These are phyloP conservation scores for Pythium aristosporum DNA, from an alignment of 352 stramenopile genomes.

Conservation along the genomic window DNA sequence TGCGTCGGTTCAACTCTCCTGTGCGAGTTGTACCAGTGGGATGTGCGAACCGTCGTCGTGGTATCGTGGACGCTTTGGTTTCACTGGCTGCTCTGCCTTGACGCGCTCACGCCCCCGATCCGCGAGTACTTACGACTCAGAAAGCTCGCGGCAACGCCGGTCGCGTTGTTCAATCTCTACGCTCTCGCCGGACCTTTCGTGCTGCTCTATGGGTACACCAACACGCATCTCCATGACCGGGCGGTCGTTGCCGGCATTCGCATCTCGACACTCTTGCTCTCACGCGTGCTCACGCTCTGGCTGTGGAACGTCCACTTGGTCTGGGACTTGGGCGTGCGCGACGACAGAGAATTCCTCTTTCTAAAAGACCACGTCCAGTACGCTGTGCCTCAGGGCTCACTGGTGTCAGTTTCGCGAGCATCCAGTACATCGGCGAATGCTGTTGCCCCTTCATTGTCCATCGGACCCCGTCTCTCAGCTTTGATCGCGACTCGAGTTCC, in stretches of 20 bases:
- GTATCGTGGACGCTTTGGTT: constrained; percentile 50
- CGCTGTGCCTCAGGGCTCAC: neutral
- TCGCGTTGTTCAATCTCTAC: constrained; percentile 31
- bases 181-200: constrained; percentile 18
- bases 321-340: constrained; percentile 31
- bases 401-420: neutral
- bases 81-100: constrained; percentile 43
- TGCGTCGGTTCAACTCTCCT: constrained; percentile 22
- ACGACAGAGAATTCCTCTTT: constrained; percentile 31
- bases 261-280: constrained; percentile 23
- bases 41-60: constrained; percentile 31
- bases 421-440: neutral
- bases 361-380: constrained; percentile 32
- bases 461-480: neutral
- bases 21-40: constrained; percentile 37
- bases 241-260: constrained; percentile 5
- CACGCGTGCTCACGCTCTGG: constrained; percentile 28
- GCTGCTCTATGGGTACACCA: constrained; percentile 30
- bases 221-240: constrained; percentile 19
- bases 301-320: constrained; percentile 32
- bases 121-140: constrained; percentile 25
- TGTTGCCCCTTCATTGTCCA: neutral
- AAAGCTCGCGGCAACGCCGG: constrained; percentile 22
- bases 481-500: neutral
- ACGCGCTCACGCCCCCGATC: constrained; percentile 41